Conservation (phyloP, 306 rosid genomes). For the Astragalus glycyphyllos region DNA sequence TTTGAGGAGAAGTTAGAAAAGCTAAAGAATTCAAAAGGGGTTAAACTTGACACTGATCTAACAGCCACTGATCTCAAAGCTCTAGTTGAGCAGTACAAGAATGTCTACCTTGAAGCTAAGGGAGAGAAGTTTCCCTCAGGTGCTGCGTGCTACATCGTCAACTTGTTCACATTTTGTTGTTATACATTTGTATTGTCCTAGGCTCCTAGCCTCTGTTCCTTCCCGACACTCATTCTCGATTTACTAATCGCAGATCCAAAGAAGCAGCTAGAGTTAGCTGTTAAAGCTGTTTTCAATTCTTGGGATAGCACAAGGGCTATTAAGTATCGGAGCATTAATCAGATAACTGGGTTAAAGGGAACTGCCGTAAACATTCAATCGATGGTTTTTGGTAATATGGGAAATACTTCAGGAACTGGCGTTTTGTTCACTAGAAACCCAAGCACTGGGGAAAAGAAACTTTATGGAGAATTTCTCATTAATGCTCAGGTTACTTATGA, state of each 20-base stretch:
- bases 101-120: slow-evolving; percentile 68
- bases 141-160: slow-evolving; percentile 42
- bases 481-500: slow-evolving; percentile 83
- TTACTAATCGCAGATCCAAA: slow-evolving; percentile 74
- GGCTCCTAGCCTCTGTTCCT: slow-evolving; percentile 3
- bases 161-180: slow-evolving; percentile 38
- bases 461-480: slow-evolving; percentile 91
- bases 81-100: slow-evolving; percentile 84
- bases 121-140: slow-evolving; percentile 92
- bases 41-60: slow-evolving; percentile 70
- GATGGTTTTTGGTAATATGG: slow-evolving; percentile 99
- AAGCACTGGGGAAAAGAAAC: slow-evolving; percentile 95
- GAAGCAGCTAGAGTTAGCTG: slow-evolving; percentile 78
- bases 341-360: slow-evolving; percentile 85
- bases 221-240: background rate
- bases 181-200: slow-evolving; percentile 24
- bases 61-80: slow-evolving; percentile 79
- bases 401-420: slow-evolving; percentile 94
- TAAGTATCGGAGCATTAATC: slow-evolving; percentile 88
- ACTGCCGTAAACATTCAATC: slow-evolving; percentile 95
- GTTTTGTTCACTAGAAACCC: slow-evolving; percentile 97
- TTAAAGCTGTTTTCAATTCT: slow-evolving; percentile 93
- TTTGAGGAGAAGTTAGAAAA: slow-evolving; percentile 84
- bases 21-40: slow-evolving; percentile 64
- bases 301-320: slow-evolving; percentile 98